Conservation (phyloP, 257 asterid genomes). For the Capsicum chinense region DNA sequence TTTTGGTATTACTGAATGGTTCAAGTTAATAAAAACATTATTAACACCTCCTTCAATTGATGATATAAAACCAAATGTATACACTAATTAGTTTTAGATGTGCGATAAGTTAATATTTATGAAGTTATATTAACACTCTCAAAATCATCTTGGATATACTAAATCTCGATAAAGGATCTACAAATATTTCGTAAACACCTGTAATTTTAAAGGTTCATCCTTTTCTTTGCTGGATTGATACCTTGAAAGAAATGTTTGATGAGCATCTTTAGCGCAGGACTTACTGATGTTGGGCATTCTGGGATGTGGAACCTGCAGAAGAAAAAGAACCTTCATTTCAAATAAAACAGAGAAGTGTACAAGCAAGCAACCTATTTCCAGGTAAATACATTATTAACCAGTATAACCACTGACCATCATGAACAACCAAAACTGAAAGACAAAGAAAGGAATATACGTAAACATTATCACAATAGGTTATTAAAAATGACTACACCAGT, state of each 20-base stretch:
- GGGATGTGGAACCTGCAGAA: conserved; percentile 56
- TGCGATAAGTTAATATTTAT: too few relatives aligned
- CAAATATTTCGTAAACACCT: too few relatives aligned
- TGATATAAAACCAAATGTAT: too few relatives aligned
- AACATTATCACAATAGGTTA: background rate
- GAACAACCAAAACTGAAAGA: background rate
- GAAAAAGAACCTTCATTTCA: conserved; percentile 27
- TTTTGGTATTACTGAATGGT: too few relatives aligned
- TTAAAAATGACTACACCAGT: background rate
- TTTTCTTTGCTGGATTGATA: conserved; percentile 44
- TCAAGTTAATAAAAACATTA: too few relatives aligned
- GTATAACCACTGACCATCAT: background rate
- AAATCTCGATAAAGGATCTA: too few relatives aligned
- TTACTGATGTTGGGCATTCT: conserved; percentile 51
- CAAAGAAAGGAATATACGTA: background rate
- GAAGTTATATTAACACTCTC: too few relatives aligned
- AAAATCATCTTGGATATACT: too few relatives aligned
- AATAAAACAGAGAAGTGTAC: background rate
- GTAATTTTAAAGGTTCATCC: too few relatives aligned
- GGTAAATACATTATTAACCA: background rate
- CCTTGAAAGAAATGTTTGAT: conserved; percentile 58
- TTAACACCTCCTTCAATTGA: too few relatives aligned
- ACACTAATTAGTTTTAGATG: too few relatives aligned
- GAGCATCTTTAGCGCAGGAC: conserved; percentile 50
- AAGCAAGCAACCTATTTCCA: conserved; percentile 17